These are phyloP conservation scores for Berberis thunbergii DNA, from an alignment of 164 flowering plant species.

Conservation along the genomic window DNA sequence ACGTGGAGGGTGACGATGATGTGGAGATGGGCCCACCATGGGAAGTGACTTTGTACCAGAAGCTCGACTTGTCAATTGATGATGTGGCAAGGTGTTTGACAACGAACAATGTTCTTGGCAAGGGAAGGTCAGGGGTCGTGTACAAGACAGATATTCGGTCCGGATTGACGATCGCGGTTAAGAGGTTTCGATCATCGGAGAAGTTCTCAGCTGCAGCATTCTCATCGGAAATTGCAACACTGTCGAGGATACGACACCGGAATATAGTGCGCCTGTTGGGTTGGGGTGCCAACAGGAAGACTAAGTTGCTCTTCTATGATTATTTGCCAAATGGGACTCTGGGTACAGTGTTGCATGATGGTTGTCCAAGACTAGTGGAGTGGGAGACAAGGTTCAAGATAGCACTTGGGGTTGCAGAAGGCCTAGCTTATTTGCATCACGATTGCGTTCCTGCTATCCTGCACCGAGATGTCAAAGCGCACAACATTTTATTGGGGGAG, in stretches of 20 bases:
- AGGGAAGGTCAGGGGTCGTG: slow-evolving; percentile 66
- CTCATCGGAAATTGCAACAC: slow-evolving; percentile 67
- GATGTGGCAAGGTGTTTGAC: slow-evolving; percentile 49
- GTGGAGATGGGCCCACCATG: slow-evolving; percentile 65
- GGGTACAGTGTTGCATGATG: slow-evolving; percentile 48
- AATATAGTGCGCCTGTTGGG: slow-evolving; percentile 68
- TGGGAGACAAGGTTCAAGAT: slow-evolving; percentile 71
- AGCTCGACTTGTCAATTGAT: slow-evolving; percentile 55
- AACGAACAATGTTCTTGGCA: slow-evolving; percentile 46
- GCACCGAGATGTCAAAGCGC: slow-evolving; percentile 82
- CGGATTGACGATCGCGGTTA: slow-evolving; percentile 52
- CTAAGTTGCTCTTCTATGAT: slow-evolving; percentile 61
- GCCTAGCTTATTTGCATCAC: slow-evolving; percentile 71
- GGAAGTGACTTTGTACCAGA: slow-evolving; percentile 75
- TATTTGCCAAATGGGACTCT: slow-evolving; percentile 53
- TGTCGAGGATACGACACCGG: slow-evolving; percentile 65
- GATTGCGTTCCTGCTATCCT: slow-evolving; percentile 72
- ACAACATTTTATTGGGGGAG: slow-evolving; percentile 60
- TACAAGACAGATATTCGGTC: slow-evolving; percentile 34
- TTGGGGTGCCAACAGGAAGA: slow-evolving; percentile 55
- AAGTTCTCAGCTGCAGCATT: slow-evolving; percentile 47
- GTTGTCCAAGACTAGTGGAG: slow-evolving; percentile 29
- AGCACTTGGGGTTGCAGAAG: slow-evolving; percentile 74
- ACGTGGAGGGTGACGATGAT: slow-evolving; percentile 15
- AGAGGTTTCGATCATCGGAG: slow-evolving; percentile 55